These are phyloP conservation scores for Taphrina pruni DNA, from an alignment of 1,139 yeast species.

Conservation along the genomic window DNA sequence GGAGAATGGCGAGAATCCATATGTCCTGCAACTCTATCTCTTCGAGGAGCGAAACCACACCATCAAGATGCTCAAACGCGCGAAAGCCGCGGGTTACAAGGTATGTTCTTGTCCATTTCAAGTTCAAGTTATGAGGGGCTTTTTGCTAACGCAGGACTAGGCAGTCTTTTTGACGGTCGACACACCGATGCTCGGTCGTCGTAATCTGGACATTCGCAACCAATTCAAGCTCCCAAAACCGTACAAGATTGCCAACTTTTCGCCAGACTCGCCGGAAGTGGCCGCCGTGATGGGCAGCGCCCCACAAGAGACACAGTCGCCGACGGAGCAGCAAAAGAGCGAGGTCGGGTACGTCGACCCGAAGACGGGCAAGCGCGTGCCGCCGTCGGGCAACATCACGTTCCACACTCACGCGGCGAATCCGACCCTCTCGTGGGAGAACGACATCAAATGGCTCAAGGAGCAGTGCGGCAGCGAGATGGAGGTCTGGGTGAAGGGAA, in stretches of 20 bases:
- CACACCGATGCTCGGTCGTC: slow-evolving; percentile 69
- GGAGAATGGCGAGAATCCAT: slow-evolving; percentile 50
- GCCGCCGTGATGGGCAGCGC: slow-evolving; percentile 21
- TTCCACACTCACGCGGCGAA: slow-evolving; percentile 44
- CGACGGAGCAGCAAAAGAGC: neutral
- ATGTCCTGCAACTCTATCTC: slow-evolving; percentile 58
- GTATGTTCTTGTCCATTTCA: neutral
- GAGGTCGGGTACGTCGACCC: slow-evolving; percentile 24
- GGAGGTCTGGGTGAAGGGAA: slow-evolving; percentile 60
- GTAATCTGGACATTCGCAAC: slow-evolving; percentile 62
- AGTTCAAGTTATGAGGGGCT: neutral
- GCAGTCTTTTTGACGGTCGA: slow-evolving; percentile 71
- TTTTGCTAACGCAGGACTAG: slow-evolving; percentile 48
- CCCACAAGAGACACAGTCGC: neutral
- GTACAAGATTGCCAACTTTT: slow-evolving; percentile 51
- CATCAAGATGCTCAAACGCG: slow-evolving; percentile 56
- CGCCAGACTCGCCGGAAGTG: slow-evolving; percentile 41
- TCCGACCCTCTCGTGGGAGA: slow-evolving; percentile 63
- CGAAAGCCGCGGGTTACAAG: slow-evolving; percentile 59
- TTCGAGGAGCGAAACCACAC: slow-evolving; percentile 57
- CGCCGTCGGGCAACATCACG: slow-evolving; percentile 26
- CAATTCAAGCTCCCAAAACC: slow-evolving; percentile 56
- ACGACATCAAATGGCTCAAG: slow-evolving; percentile 57
- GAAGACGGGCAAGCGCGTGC: slow-evolving; percentile 18
- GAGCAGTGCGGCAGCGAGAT: slow-evolving; percentile 50